Conservation (phyloP, 2,329 filamentous ascomycete genomes). For the Calonectria pteridis region DNA sequence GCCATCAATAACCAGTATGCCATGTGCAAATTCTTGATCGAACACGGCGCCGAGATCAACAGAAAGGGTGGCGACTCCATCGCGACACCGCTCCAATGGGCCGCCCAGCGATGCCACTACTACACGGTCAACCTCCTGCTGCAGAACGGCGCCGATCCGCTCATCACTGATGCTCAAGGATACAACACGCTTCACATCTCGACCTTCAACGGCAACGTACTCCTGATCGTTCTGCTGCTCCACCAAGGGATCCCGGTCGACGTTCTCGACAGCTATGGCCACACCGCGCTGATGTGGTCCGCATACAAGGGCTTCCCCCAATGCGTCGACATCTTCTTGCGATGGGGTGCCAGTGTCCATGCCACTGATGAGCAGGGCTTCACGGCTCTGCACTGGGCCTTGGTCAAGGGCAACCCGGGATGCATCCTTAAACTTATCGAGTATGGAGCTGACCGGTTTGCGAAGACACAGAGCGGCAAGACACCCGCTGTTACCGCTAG, state of each 20-base stretch:
- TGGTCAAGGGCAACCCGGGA: constrained; percentile 90
- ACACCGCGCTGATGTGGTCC: constrained; percentile 98
- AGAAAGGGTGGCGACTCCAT: constrained; percentile 95
- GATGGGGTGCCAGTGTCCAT: constrained; percentile 96
- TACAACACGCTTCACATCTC: constrained; percentile 98
- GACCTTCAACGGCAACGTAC: constrained; percentile 95
- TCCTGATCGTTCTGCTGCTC: constrained; percentile 87
- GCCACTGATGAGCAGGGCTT: constrained; percentile 92
- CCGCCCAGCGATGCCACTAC: constrained; percentile 95
- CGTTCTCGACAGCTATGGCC: constrained; percentile 87
- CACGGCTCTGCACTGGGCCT: constrained; percentile 94
- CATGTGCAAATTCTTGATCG: constrained; percentile 95
- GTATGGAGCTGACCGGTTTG: constrained; percentile 94
- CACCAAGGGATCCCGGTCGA: constrained; percentile 98
- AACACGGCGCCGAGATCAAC: constrained; percentile 88
- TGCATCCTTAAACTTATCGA: constrained; percentile 96
- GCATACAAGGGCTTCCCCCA: constrained; percentile 96
- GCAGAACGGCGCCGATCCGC: constrained; percentile 90
- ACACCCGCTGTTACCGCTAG: constrained; percentile 86
- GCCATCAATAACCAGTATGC: constrained; percentile 99
- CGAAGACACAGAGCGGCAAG: constrained; percentile 90
- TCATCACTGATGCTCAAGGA: constrained; percentile 92
- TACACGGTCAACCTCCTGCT: constrained; percentile 95
- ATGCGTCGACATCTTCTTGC: constrained; percentile 90
- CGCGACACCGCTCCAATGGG: constrained; percentile 96